phyloP scores from a whole-genome alignment of 805 yeast species.

The Sugiyamaella valdiviana region DNA sequence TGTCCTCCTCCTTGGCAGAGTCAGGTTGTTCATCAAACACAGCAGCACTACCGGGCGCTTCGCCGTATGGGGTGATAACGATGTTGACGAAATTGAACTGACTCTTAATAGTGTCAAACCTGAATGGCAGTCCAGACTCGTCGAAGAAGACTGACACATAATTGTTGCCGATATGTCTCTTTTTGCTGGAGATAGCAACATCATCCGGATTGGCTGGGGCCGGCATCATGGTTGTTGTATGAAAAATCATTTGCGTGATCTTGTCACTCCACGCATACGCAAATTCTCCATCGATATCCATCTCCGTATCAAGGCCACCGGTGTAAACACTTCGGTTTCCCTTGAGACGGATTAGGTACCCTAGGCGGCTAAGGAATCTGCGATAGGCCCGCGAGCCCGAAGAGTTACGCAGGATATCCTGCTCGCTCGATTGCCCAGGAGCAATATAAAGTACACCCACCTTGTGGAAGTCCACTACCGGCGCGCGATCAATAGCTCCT shows the following conservation, averaged over 20 bases:
- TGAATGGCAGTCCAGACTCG: slow-evolving; percentile 62
- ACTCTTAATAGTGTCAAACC: slow-evolving; percentile 62
- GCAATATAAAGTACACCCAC: slow-evolving; percentile 74
- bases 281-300: slow-evolving; percentile 66
- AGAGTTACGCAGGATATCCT: slow-evolving; percentile 56
- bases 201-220: slow-evolving; percentile 36
- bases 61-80: slow-evolving; percentile 60
- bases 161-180: slow-evolving; percentile 82
- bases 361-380: slow-evolving; percentile 52
- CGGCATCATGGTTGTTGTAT: slow-evolving; percentile 81
- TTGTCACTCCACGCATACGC: slow-evolving; percentile 70
- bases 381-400: slow-evolving; percentile 62
- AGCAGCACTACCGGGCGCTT: slow-evolving; percentile 19
- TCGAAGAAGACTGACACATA: slow-evolving; percentile 76
- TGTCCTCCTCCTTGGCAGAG: slow-evolving; percentile 7
- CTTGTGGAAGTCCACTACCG: slow-evolving; percentile 71
- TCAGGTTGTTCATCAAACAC: slow-evolving; percentile 2
- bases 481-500: slow-evolving; percentile 61
- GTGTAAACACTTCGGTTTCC: slow-evolving; percentile 50
- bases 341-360: slow-evolving; percentile 52
- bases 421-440: slow-evolving; percentile 56
- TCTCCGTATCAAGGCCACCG: slow-evolving; percentile 74
- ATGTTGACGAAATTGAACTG: slow-evolving; percentile 81
- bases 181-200: slow-evolving; percentile 47
- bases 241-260: slow-evolving; percentile 66